phyloP scores from a whole-genome alignment of 345 rosid species.

The Populus nigra region DNA sequence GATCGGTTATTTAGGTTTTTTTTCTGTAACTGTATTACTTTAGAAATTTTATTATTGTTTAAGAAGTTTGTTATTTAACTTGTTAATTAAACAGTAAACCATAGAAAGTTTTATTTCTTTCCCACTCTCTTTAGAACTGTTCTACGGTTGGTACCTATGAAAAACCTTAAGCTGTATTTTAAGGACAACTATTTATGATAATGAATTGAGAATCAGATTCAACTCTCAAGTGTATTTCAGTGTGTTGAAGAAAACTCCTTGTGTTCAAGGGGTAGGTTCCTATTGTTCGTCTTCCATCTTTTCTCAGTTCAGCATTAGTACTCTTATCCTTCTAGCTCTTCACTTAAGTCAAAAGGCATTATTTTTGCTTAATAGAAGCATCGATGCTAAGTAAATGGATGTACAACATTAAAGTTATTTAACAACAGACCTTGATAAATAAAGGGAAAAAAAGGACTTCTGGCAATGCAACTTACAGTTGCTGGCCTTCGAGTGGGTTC shows the following conservation, averaged over 20 bases:
- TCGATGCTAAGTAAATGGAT: neutral
- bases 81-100: neutral
- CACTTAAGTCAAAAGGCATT: neutral
- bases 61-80: neutral
- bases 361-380: neutral
- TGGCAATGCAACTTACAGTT: constrained; percentile 53
- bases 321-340: neutral
- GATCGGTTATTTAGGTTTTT: neutral
- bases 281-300: neutral
- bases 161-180: neutral
- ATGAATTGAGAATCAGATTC: neutral
- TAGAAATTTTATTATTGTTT: neutral
- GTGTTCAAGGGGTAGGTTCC: neutral
- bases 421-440: neutral
- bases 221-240: neutral
- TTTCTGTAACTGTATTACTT: neutral
- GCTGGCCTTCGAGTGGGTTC: constrained; percentile 47
- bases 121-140: neutral
- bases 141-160: neutral
- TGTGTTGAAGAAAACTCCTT: neutral
- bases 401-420: neutral
- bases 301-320: neutral
- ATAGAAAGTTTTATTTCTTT: neutral
- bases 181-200: neutral
- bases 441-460: neutral